Percentiles rank a stretch among this genome's conserved stretches.
Evolutionary conservation across 768 basidiomycete genomes (phyloP).

Genomic region (Suillus clintonianus): DNA sequence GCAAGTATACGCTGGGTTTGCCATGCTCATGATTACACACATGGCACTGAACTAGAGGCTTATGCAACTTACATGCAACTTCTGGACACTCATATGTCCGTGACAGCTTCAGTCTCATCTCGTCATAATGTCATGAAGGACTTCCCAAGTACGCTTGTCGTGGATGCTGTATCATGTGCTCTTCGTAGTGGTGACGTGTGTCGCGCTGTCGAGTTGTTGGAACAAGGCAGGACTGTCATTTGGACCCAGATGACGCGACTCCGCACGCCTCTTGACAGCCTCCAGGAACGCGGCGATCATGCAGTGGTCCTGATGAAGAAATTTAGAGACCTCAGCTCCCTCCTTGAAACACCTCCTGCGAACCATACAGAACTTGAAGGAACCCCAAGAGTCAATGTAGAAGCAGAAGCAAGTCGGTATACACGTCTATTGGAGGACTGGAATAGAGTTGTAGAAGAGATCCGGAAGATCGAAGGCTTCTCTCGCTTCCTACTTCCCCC

Average conservation of each 20-base stretch:
- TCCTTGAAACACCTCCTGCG: slow-evolving; percentile 7
- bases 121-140: background rate
- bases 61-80: background rate
- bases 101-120: background rate
- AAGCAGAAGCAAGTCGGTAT: slow-evolving; percentile 8
- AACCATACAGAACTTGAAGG: background rate
- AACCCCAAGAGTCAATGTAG: background rate
- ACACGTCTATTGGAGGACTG: slow-evolving; percentile 8
- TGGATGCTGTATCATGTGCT: slow-evolving; percentile 15
- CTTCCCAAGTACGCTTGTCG: background rate
- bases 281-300: slow-evolving; percentile 5
- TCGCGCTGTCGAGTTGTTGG: slow-evolving; percentile 27
- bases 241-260: slow-evolving; percentile 30
- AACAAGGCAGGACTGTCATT: slow-evolving; percentile 29
- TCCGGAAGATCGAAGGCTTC: slow-evolving; percentile 13
- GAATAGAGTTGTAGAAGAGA: slow-evolving; percentile 6
- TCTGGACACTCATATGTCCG: slow-evolving; percentile 2
- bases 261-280: slow-evolving; percentile 24
- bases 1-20: background rate
- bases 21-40: background rate
- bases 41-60: slow-evolving; percentile 3
- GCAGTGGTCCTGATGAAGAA: slow-evolving; percentile 2
- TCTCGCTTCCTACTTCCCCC: slow-evolving; percentile 18
- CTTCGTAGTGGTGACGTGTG: slow-evolving; percentile 6
- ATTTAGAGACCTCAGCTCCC: slow-evolving; percentile 10